Base-by-base conservation (phyloP, 257 asterid species). In the Lithospermum erythrorhizon region DNA sequence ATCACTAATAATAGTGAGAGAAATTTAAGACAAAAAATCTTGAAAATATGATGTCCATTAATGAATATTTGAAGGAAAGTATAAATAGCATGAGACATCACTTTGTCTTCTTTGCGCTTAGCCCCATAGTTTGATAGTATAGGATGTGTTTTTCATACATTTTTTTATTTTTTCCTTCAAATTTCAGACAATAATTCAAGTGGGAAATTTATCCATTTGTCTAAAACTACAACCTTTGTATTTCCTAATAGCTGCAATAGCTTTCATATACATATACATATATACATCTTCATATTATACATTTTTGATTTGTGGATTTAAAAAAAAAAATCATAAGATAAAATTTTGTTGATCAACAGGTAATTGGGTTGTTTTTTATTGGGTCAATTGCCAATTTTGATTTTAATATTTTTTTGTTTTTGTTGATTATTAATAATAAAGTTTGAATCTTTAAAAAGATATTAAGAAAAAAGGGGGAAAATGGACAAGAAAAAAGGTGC, bases 401-500 rank as follows among this genome's bases (percentile, higher is more conserved):
- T 27, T 21, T 55, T 55, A 0, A 0, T 6, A 27, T 27, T 41
- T 52, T 37, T 1, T 4, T 9, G 9, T 63, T 53, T 57, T 64
- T 79, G 22, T 30, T 62, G 37, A 22, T 65, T 66, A 2, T 65
- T 61, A 55, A 20, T 71, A 25, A 65, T 48, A 23, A 21, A 18
- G 25, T 69, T 72, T 62, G 24, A 55, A 45, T 51, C 53, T 25
- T 47, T 47, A 35, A 13, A 41, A 30, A 51, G 23, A 61, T 41
- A 51, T 16, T 45, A 54, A 60, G 64, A 68, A 23, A 49, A 19
- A 22, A 21, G 6, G 6, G 32, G 32, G 32, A 7, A 27, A 60
- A 91, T 91, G 98, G 98, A 93, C 68, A 93, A 89, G 90, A 93
- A 88, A 84, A 93, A 93, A 72, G 81, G 68, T 65, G 82, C 79